A percentile compares a stretch with the other conserved stretches of the same genome.
These are phyloP conservation scores for Tritrichomonas foetus DNA, from an alignment of 208 protist genomes.

Conservation along the genomic window DNA sequence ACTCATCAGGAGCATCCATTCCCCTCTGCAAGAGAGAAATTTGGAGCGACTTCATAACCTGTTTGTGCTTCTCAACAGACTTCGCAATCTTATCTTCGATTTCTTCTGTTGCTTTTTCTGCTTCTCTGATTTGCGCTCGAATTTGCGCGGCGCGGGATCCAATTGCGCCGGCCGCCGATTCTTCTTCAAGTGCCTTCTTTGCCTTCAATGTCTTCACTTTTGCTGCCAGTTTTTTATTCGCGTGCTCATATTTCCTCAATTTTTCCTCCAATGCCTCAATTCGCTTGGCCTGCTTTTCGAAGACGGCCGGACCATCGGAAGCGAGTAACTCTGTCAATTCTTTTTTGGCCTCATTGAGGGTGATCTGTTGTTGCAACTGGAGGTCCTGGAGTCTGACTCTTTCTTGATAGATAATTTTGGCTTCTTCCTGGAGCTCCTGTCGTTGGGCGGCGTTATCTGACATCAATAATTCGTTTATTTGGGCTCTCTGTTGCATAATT, in stretches of 20 bases:
- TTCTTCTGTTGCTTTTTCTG: not conserved
- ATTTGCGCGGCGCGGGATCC: not conserved
- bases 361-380: not conserved
- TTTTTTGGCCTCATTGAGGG: not conserved
- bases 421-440: constrained; percentile 35
- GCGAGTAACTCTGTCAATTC: not conserved
- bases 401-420: constrained; percentile 41
- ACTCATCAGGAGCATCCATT: not conserved
- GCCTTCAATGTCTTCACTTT: not conserved
- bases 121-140: not conserved
- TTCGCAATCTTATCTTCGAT: constrained; percentile 19
- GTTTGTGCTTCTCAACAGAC: not conserved
- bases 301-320: not conserved
- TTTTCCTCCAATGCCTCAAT: constrained; percentile 13
- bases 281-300: not conserved
- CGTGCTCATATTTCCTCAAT: not conserved
- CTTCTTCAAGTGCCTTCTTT: constrained; percentile 20
- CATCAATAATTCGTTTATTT: not conserved
- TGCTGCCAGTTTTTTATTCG: not conserved
- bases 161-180: not conserved
- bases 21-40: not conserved
- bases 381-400: not conserved
- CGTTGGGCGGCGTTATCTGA: not conserved
- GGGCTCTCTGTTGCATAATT: not conserved
- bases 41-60: not conserved